Base-by-base conservation (phyloP, 805 yeast species). In the Candida sanyiensis region DNA sequence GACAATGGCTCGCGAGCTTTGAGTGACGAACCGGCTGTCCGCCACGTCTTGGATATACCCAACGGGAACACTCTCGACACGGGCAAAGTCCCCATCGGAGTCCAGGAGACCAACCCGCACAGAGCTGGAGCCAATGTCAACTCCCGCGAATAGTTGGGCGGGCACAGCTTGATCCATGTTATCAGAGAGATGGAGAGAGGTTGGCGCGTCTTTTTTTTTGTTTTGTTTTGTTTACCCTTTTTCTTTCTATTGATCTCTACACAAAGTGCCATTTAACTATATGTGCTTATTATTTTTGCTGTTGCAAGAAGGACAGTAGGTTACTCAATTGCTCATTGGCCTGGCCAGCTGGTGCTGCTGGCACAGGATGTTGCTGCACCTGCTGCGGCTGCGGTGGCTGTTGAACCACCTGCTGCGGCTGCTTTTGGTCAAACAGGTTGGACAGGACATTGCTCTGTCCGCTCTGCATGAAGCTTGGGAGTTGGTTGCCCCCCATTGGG, bases 51-150 rank as follows among this genome's bases (percentile, higher is more conserved):
- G 39, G 25, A 46, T 42, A 40, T 62, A 58, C 0, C 52, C 40
- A 1, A 61, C 59, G 3, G 54, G 45, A 21, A 46, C 38, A 4
- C 44, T 30, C 10, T 32, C 39, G 1, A 42, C 32, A 2, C 37
- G 35, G 1, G 52, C 25, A 4, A 56, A 37, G 16, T 38, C 30
- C 5, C 58, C 58, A 5, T 46, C 43, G 2, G 36, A 20, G 24
- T 49, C 41, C 33, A 52, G 46, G 8, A 59, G 32, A 20, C 66
- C 71, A 4, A 67, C 59, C 28, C 80, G 53, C 4, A 72, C 73
- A 0, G 73, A 63, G 4, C 70, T 66, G 1, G 80, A 68, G 2
- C 80, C 80, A 3, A 73, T 56, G 50, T 75, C 80, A 11, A 73
- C 60, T 1, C 79, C 79, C 8, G 38, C 48, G 20, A 30, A 42